Conservation (phyloP, 2,329 filamentous ascomycete species). For the Trichoderma hamatum region DNA sequence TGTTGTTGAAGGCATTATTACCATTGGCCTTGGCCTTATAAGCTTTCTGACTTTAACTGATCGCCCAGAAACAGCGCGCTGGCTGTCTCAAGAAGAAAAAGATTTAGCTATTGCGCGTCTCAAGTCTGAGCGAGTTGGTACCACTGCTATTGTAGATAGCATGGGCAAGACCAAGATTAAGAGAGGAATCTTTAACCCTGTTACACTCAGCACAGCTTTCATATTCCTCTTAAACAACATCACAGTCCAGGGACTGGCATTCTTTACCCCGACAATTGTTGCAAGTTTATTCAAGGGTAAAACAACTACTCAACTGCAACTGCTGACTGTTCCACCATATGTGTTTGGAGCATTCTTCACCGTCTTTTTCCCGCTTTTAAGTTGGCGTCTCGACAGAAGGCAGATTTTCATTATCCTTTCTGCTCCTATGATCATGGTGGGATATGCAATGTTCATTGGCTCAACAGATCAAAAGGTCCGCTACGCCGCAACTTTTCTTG, state of each 20-base stretch:
- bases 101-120: conserved; percentile 67
- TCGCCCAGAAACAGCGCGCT: conserved; percentile 66
- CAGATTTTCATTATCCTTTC: conserved; percentile 62
- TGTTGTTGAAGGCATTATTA: conserved; percentile 68
- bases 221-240: conserved; percentile 69
- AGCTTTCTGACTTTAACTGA: conserved; percentile 69
- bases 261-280: conserved; percentile 72
- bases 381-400: conserved; percentile 62
- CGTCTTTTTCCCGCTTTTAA: conserved; percentile 61
- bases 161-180: conserved; percentile 62
- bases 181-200: conserved; percentile 65
- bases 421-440: conserved; percentile 66
- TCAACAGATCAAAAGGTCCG: conserved; percentile 54
- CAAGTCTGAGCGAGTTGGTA: conserved; percentile 67
- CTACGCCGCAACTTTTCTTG: conserved; percentile 72
- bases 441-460: conserved; percentile 72
- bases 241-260: conserved; percentile 56
- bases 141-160: conserved; percentile 65
- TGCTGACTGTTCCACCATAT: conserved; percentile 72
- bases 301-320: conserved; percentile 63
- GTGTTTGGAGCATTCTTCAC: conserved; percentile 70
- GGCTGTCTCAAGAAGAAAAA: conserved; percentile 68
- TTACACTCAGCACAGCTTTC: conserved; percentile 58
- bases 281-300: conserved; percentile 64
- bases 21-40: conserved; percentile 56